Evolutionary conservation across 352 stramenopile species (phyloP), one percentile per base, ranked within the genome.

Genomic region (Pythium vanterpoolii): DNA sequence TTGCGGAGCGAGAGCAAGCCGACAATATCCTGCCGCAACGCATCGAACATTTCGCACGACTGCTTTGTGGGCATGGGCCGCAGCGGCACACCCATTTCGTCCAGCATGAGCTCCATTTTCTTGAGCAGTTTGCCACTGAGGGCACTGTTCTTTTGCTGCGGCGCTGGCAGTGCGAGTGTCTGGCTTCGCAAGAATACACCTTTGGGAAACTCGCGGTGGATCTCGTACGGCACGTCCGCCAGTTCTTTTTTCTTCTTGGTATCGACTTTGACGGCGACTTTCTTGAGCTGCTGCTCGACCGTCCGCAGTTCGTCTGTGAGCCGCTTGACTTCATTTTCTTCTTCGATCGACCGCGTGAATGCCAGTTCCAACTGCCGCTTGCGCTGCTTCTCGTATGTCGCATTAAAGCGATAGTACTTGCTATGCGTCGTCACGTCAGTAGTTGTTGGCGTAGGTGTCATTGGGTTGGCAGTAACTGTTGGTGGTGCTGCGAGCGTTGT

Each of bases 201-300:
- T 14, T 51, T 73, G 1, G 77, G 75, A 7, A 85, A 49, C 28
- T 76, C 55, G n/a, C 74, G 76, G 16, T 77, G 68, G 43, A 86
- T 80, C 61, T 84, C 69, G 60, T 79, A 84, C 10, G 77, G 76
- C 16, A 86, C 73, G 23, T 86, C 71, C 0, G 74, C 74, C 18
- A 88, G 64, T 59, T 88, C 80, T 45, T 88, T 90, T 56, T 84
- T 87, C 66, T 79, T 90, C 67, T 90, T 90, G 1, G 63, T 59
- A 49, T 90, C 80, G 4, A 77, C 73, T 64, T 71, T 77, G 8
- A 85, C 69, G 5, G 79, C 70, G 31, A 71, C 75, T 46, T 87
- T 87, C 56, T 90, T 90, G 5, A 90, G 67, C 53, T 90, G 80
- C 56, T 79, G 68, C 53, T 90, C 80, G 44, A 88, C 73, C 8